Evolutionary conservation across 768 basidiomycete genomes (phyloP).

Genomic region (Termitomyces sp.): DNA sequence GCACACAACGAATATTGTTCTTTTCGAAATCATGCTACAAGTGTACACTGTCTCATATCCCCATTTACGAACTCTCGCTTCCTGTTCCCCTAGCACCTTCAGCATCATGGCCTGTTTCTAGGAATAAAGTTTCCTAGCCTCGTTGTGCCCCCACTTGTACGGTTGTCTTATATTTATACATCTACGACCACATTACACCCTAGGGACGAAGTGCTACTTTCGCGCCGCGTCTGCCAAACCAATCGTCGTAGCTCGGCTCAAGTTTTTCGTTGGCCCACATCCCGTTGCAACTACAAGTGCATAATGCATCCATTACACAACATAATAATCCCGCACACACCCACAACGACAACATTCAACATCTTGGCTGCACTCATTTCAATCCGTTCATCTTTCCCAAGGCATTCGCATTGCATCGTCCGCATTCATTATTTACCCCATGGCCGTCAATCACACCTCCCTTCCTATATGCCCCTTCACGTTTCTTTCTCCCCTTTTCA

Average conservation of each 20-base stretch:
- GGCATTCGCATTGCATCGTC: conserved; percentile 7
- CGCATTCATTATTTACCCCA: conserved; percentile 6
- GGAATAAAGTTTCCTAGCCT: background rate
- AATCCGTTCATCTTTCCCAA: conserved; percentile 6
- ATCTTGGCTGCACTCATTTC: conserved; percentile 5
- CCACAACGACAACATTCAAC: background rate
- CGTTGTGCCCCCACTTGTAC: background rate
- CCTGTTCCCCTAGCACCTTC: conserved; percentile 8
- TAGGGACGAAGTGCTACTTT: background rate
- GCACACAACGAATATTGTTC: conserved; percentile 2
- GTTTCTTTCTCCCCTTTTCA: conserved; percentile 2
- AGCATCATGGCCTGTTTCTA: conserved; percentile 3
- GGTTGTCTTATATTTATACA: conserved; percentile 1
- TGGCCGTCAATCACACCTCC: background rate
- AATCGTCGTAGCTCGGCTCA: background rate
- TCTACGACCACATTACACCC: background rate
- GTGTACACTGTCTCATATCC: conserved; percentile 11
- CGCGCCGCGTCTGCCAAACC: background rate
- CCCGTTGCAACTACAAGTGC: conserved; percentile 2
- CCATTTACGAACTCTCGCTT: conserved; percentile 3
- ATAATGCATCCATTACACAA: background rate
- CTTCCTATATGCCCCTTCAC: conserved; percentile 5
- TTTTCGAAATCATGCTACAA: conserved; percentile 10
- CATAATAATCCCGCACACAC: background rate
- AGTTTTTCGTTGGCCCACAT: background rate